Evolutionary conservation across 176 grass and related monocot genomes (phyloP).

Genomic region (Raddia guianensis): DNA sequence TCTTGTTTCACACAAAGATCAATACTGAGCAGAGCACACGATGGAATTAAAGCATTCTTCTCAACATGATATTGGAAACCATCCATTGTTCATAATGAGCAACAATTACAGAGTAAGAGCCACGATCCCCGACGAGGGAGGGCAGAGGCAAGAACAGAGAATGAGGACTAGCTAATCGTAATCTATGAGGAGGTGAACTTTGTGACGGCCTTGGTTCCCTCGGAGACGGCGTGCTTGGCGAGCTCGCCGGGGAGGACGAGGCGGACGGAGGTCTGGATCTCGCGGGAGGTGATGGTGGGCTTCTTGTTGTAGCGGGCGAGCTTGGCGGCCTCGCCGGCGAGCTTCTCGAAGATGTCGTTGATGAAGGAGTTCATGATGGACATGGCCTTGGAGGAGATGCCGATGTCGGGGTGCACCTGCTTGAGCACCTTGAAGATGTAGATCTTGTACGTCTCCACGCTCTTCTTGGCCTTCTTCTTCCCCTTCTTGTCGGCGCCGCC

Average conservation of each 20-base stretch:
- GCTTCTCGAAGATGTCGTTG: slow-evolving; percentile 93
- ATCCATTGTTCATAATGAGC: slow-evolving; percentile 8
- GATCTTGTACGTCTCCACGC: slow-evolving; percentile 87
- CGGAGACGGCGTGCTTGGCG: slow-evolving; percentile 61
- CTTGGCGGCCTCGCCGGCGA: slow-evolving; percentile 43
- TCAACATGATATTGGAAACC: neutral
- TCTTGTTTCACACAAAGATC: neutral
- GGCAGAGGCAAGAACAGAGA: neutral
- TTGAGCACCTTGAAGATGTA: slow-evolving; percentile 98
- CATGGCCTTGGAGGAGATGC: slow-evolving; percentile 97
- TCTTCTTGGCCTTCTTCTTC: slow-evolving; percentile 33
- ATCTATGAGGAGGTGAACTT: slow-evolving; percentile 56
- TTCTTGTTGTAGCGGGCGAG: slow-evolving; percentile 68
- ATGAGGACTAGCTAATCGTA: no score
- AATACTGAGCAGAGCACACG: neutral
- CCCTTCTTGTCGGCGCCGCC: no score
- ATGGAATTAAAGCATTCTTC: neutral
- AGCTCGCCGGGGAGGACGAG: slow-evolving; percentile 71
- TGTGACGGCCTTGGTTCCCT: slow-evolving; percentile 68
- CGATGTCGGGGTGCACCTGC: slow-evolving; percentile 89
- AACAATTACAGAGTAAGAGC: slow-evolving; percentile 24
- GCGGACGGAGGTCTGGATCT: slow-evolving; percentile 72
- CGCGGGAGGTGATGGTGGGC: slow-evolving; percentile 61
- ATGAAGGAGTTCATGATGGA: slow-evolving; percentile 96
- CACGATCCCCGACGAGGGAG: neutral